Evolutionary conservation across 2,329 filamentous ascomycete species (phyloP).

Genomic region (Penicillium paneum): DNA sequence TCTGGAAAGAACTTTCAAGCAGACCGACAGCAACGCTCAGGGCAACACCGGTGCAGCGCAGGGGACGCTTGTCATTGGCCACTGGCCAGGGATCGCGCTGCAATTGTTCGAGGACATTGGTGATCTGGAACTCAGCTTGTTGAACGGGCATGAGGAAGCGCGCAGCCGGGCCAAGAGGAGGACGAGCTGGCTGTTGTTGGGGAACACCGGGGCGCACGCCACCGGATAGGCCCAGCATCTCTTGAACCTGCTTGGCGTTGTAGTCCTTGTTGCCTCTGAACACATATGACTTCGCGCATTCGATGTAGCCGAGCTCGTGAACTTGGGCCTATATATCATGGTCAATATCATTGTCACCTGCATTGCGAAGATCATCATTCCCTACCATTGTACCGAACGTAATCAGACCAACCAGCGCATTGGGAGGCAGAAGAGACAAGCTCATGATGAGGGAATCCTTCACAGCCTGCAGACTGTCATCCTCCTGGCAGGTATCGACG

Average conservation of each 20-base stretch:
- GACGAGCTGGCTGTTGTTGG: slow-evolving; percentile 66
- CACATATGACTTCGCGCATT: slow-evolving; percentile 97
- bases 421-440: slow-evolving; percentile 60
- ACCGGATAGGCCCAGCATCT: slow-evolving; percentile 84
- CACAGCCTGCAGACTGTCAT: slow-evolving; percentile 64
- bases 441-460: slow-evolving; percentile 67
- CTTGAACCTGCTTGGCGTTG: slow-evolving; percentile 96
- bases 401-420: slow-evolving; percentile 63
- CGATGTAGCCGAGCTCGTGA: slow-evolving; percentile 95
- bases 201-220: slow-evolving; percentile 67
- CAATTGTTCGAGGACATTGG: slow-evolving; percentile 89
- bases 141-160: slow-evolving; percentile 92
- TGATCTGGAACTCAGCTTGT: slow-evolving; percentile 95
- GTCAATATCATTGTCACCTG: slow-evolving; percentile 9
- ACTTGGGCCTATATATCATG: slow-evolving; percentile 69
- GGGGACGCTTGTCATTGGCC: slow-evolving; percentile 81
- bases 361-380: not conserved
- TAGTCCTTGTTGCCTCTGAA: slow-evolving; percentile 99
- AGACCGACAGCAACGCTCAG: slow-evolving; percentile 90
- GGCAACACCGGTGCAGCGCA: slow-evolving; percentile 94
- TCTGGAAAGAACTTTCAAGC: slow-evolving; percentile 92
- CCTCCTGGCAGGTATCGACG: slow-evolving; percentile 67
- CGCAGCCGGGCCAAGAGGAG: slow-evolving; percentile 73
- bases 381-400: slow-evolving; percentile 83
- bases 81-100: slow-evolving; percentile 98